Evolutionary conservation across 257 asterid species (phyloP).

Genomic region (Verbena officinalis): DNA sequence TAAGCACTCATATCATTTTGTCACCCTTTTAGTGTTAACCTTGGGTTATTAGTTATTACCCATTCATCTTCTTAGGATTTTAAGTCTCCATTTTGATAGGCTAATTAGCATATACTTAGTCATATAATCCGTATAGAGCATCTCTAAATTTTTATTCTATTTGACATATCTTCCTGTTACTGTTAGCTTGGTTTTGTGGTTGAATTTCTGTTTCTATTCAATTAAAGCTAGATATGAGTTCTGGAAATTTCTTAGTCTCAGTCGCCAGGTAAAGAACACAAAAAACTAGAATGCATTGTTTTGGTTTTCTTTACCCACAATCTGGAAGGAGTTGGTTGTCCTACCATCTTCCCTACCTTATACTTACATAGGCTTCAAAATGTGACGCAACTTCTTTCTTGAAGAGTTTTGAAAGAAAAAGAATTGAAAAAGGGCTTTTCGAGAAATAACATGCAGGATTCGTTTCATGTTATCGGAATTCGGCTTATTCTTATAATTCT

Average conservation of each 20-base stretch:
- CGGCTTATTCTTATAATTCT: neutral
- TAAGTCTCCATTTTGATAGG: neutral
- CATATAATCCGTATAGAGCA: neutral
- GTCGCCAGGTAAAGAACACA: no score
- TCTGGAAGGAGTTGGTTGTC: neutral
- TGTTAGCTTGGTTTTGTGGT: no score
- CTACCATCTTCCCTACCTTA: no score
- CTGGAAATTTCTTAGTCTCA: no score
- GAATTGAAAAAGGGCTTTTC: neutral
- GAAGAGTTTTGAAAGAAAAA: neutral
- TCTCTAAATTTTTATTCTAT: neutral
- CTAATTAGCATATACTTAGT: conserved; percentile 1
- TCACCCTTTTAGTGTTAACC: neutral
- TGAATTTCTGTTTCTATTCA: no score
- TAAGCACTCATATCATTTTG: neutral
- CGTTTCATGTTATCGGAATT: neutral
- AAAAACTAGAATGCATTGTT: neutral
- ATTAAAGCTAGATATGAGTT: no score
- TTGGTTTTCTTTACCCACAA: neutral
- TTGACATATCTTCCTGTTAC: no score
- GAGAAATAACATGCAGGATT: neutral
- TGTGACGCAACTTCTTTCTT: no score
- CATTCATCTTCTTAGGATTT: neutral
- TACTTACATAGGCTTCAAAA: no score
- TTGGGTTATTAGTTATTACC: neutral